Conservation (phyloP, 2,329 filamentous ascomycete genomes). For the Aspergillus sp. region DNA sequence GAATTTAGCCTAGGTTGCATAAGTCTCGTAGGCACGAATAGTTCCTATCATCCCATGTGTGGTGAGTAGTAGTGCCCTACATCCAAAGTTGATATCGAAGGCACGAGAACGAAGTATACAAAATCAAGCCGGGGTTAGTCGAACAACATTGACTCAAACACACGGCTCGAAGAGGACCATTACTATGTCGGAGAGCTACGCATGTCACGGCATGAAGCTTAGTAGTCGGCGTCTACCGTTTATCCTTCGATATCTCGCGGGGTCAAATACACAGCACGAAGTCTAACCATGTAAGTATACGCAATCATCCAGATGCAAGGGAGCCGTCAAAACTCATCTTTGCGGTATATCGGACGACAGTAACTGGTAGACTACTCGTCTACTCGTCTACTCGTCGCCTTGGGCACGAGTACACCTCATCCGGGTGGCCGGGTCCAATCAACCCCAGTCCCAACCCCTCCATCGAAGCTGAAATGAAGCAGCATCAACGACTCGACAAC, state of each 20-base stretch:
- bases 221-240: background rate
- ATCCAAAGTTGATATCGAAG: background rate
- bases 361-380: no score
- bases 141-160: background rate
- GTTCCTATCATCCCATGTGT: background rate
- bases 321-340: no score
- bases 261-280: background rate
- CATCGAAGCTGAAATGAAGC: no score
- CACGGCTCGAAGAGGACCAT: background rate
- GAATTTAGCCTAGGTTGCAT: background rate
- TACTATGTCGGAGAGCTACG: background rate
- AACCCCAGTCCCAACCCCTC: no score
- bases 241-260: background rate
- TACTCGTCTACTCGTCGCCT: no score
- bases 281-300: background rate
- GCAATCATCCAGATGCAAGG: background rate
- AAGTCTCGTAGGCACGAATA: background rate
- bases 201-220: no score
- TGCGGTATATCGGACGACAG: no score
- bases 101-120: background rate
- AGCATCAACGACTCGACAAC: background rate
- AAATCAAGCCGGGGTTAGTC: background rate
- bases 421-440: no score
- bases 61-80: background rate
- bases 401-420: no score